Base-by-base conservation (phyloP, 1,284 basidiomycete genomes). In the Sphagnurus paluster region DNA sequence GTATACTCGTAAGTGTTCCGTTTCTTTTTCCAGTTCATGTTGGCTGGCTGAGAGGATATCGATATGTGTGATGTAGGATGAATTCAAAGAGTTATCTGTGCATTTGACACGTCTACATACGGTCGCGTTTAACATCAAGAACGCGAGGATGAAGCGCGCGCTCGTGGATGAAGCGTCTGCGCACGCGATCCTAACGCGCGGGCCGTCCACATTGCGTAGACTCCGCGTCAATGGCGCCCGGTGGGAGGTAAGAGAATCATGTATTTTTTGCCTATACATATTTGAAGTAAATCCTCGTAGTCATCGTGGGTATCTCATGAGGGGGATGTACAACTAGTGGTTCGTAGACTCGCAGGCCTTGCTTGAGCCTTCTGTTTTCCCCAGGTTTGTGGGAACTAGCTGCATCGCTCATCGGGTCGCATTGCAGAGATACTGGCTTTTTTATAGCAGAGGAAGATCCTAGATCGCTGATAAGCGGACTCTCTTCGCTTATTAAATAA, bases 211-310 rank as follows among this genome's bases (percentile, higher is more conserved):
- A 10, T 45, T 70, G 11, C 57, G 59, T 38, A 56, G 55, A 39
- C 43, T 69, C 25, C 36, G 30, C 9, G 46, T 69, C 7, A 64
- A 69, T 39, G 62, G 54, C 5, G 46, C 48, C 19, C 39, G 35
- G 24, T 69, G 66, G 66, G 59, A 67, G 62, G 69, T 66, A n/a
- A 2, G 35, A 24, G 13, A 13, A 24, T 23, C 30, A 8, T 42
- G 29, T 5, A 17, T 39, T 32, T 23, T 17, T 42, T 26, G 10
- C 20, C 29, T 16, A 35, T 20, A 2, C 34, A 7, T 8, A 41
- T 38, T 6, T 19, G n/a, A n/a, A n/a, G 39, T 44, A 23, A 14
- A 19, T 37, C 41, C 8, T 43, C 32, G 5, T 25, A 58, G 56
- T 53, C 55, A 42, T 48, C 35, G 16, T 58, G 55, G 53, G 39